Evolutionary conservation across 495 filamentous ascomycete species (phyloP).

Genomic region (Chaetomidium leptoderma): DNA sequence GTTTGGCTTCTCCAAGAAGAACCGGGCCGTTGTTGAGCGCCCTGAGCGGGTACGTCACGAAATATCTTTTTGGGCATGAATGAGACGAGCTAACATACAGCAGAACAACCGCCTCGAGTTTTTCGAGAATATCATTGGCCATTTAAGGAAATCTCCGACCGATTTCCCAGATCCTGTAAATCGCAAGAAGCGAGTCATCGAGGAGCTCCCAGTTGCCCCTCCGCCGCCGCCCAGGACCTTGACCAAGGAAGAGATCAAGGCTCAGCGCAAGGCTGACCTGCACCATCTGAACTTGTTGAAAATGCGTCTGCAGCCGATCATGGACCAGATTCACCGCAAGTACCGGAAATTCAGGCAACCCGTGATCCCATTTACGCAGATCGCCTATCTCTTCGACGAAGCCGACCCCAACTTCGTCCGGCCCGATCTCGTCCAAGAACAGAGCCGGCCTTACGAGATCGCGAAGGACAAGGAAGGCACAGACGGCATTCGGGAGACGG

Average conservation of each 20-base stretch:
- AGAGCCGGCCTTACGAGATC: constrained; percentile 69
- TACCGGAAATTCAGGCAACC: constrained; percentile 80
- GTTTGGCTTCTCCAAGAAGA: constrained; percentile 79
- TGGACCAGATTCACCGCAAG: constrained; percentile 85
- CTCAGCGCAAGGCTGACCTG: constrained; percentile 74
- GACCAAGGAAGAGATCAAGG: constrained; percentile 73
- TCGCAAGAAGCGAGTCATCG: constrained; percentile 78
- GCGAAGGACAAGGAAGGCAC: constrained; percentile 70
- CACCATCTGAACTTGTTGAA: constrained; percentile 80
- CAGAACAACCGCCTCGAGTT: constrained; percentile 65
- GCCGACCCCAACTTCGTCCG: constrained; percentile 73
- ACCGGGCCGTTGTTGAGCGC: constrained; percentile 61
- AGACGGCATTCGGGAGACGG: constrained; percentile 61
- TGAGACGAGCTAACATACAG: constrained; percentile 31
- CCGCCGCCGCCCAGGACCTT: constrained; percentile 57
- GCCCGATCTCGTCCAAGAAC: constrained; percentile 63
- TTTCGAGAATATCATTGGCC: constrained; percentile 66
- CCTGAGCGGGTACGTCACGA: constrained; percentile 53
- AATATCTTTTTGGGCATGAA: background rate
- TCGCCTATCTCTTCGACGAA: constrained; percentile 78
- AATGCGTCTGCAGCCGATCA: constrained; percentile 79
- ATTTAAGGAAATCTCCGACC: constrained; percentile 68
- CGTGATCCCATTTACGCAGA: constrained; percentile 65
- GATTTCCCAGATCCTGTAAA: constrained; percentile 83
- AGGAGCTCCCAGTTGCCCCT: constrained; percentile 68